phyloP scores from a whole-genome alignment of 768 basidiomycete species.

The Gyrodon lividus region DNA sequence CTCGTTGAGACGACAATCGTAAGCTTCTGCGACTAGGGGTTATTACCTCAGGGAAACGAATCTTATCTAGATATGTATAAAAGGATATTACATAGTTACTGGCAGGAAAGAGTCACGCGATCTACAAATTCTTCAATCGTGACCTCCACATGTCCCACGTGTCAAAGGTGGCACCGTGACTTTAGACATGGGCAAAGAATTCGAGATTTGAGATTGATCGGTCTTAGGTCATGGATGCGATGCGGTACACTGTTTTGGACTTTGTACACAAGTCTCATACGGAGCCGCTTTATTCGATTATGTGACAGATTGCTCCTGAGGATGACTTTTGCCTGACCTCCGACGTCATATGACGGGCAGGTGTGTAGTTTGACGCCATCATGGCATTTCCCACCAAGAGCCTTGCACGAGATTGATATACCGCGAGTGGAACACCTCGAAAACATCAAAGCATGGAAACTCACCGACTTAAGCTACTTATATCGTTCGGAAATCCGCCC shows the following conservation, averaged over 20 bases:
- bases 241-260: too few relatives aligned
- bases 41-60: neutral
- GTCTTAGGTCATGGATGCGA: neutral
- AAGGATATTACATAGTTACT: neutral
- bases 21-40: neutral
- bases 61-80: neutral
- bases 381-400: too few relatives aligned
- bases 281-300: too few relatives aligned
- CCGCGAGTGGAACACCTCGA: too few relatives aligned
- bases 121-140: neutral
- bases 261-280: too few relatives aligned
- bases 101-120: neutral
- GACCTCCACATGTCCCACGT: slow-evolving; percentile 9
- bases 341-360: too few relatives aligned
- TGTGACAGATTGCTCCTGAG: neutral
- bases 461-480: too few relatives aligned
- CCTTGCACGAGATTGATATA: too few relatives aligned
- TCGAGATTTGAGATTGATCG: neutral
- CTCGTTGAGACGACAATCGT: neutral
- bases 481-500: too few relatives aligned
- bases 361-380: too few relatives aligned
- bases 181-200: neutral
- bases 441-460: too few relatives aligned
- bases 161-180: neutral
- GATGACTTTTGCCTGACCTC: neutral